Evolutionary conservation across 2,329 filamentous ascomycete species (phyloP).

Genomic region (Penicillium sumatraense): DNA sequence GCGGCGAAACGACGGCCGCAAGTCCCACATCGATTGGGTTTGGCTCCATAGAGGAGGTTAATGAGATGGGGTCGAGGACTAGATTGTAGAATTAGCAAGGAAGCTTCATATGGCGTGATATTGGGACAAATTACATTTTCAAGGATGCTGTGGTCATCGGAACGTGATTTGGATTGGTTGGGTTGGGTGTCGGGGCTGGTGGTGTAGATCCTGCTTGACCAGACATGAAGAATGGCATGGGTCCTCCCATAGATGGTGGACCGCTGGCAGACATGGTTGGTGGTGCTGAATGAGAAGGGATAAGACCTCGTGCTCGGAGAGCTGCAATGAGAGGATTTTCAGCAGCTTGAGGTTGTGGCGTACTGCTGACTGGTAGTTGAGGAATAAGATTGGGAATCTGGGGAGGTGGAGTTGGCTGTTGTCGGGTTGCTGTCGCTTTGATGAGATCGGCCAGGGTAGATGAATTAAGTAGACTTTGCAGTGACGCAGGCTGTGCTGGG

Average conservation of each 20-base stretch:
- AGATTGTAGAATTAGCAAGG: slow-evolving; percentile 20
- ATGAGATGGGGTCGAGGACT: slow-evolving; percentile 78
- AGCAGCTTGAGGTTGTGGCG: slow-evolving; percentile 54
- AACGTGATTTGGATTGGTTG: slow-evolving; percentile 43
- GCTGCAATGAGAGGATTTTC: slow-evolving; percentile 69
- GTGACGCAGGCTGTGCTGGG: slow-evolving; percentile 38
- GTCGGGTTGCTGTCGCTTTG: slow-evolving; percentile 47
- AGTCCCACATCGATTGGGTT: slow-evolving; percentile 85
- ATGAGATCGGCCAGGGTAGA: slow-evolving; percentile 51
- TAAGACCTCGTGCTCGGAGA: slow-evolving; percentile 69
- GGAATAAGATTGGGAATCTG: slow-evolving; percentile 48
- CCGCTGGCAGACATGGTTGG: slow-evolving; percentile 41
- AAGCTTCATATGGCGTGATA: not conserved
- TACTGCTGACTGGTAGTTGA: slow-evolving; percentile 62
- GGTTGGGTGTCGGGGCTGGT: slow-evolving; percentile 39
- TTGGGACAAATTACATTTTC: slow-evolving; percentile 65
- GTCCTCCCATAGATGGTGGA: slow-evolving; percentile 43
- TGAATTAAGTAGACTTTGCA: slow-evolving; percentile 46
- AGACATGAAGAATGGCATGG: slow-evolving; percentile 46
- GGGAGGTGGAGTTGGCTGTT: slow-evolving; percentile 51
- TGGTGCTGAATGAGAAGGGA: slow-evolving; percentile 55
- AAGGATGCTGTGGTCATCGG: slow-evolving; percentile 70
- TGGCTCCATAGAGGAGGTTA: slow-evolving; percentile 74
- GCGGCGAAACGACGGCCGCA: slow-evolving; percentile 86
- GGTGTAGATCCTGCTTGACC: slow-evolving; percentile 43